These are phyloP conservation scores for Ceratobasidium sp. DNA, from an alignment of 1,284 basidiomycete genomes.

Conservation along the genomic window DNA sequence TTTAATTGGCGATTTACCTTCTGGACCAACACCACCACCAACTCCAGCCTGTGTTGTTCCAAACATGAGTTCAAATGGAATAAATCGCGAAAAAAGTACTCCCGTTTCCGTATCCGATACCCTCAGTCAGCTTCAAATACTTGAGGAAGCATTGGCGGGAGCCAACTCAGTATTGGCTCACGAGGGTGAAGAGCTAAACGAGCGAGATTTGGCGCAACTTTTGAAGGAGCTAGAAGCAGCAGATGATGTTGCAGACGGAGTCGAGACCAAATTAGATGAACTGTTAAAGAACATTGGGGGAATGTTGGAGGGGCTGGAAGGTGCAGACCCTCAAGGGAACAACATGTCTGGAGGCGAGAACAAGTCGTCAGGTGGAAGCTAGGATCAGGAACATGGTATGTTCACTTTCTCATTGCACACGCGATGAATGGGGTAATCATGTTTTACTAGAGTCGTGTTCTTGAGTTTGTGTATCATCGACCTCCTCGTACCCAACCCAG, in stretches of 20 bases:
- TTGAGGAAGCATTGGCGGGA: slow-evolving; percentile 15
- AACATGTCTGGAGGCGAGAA: neutral
- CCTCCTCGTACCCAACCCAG: slow-evolving; percentile 76
- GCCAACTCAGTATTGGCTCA: slow-evolving; percentile 8
- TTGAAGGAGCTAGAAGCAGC: slow-evolving; percentile 51
- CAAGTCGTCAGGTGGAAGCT: neutral
- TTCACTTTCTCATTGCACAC: neutral
- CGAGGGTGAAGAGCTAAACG: slow-evolving; percentile 41
- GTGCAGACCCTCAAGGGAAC: neutral
- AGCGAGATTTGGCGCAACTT: slow-evolving; percentile 47
- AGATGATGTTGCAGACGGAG: slow-evolving; percentile 50
- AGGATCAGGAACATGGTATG: neutral
- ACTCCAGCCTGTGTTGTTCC: neutral
- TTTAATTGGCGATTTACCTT: neutral
- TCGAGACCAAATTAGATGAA: slow-evolving; percentile 51
- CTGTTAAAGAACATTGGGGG: slow-evolving; percentile 48
- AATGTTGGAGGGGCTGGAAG: slow-evolving; percentile 46
- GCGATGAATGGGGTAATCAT: neutral
- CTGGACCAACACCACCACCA: neutral
- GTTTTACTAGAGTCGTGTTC: neutral
- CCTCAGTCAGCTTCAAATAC: neutral
- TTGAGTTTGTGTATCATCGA: slow-evolving; percentile 47
- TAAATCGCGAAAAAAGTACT: neutral
- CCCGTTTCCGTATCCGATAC: neutral
- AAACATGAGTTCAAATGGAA: slow-evolving; percentile 6